These are phyloP conservation scores for Leccinum barrowsii DNA, from an alignment of 768 basidiomycete species.

Conservation along the genomic window DNA sequence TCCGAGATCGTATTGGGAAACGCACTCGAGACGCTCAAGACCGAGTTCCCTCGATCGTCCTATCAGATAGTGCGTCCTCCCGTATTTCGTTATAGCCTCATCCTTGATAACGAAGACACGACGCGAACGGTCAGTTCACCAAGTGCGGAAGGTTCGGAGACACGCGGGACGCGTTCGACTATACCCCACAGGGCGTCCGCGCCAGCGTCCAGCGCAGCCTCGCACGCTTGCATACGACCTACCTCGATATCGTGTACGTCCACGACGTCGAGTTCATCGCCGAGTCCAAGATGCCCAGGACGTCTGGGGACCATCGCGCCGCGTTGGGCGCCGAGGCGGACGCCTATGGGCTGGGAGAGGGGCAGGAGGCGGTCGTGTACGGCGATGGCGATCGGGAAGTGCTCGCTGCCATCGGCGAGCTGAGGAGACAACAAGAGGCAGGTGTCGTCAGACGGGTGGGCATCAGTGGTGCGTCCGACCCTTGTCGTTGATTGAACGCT, in stretches of 20 bases:
- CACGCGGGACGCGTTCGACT: conserved; percentile 59
- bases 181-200: conserved; percentile 62
- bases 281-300: conserved; percentile 44
- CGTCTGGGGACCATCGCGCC: conserved; percentile 50
- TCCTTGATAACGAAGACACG: too few relatives aligned
- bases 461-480: conserved; percentile 57
- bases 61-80: conserved; percentile 59
- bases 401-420: conserved; percentile 61
- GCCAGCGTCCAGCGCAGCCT: conserved; percentile 65
- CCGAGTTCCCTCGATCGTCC: conserved; percentile 73
- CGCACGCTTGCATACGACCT: conserved; percentile 64
- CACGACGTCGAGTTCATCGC: conserved; percentile 84
- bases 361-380: conserved; percentile 51
- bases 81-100: not conserved
- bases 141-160: conserved; percentile 80
- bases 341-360: conserved; percentile 62
- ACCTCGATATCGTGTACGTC: conserved; percentile 77
- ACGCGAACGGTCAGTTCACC: conserved; percentile 53
- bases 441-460: conserved; percentile 74
- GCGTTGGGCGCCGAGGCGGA: conserved; percentile 53
- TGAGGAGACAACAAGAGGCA: conserved; percentile 66
- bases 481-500: not conserved
- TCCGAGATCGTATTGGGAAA: conserved; percentile 77
- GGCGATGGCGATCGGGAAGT: conserved; percentile 73
- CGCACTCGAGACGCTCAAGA: conserved; percentile 52